phyloP scores from a whole-genome alignment of 2,329 filamentous ascomycete species.

The Raffaelea albimanens region DNA sequence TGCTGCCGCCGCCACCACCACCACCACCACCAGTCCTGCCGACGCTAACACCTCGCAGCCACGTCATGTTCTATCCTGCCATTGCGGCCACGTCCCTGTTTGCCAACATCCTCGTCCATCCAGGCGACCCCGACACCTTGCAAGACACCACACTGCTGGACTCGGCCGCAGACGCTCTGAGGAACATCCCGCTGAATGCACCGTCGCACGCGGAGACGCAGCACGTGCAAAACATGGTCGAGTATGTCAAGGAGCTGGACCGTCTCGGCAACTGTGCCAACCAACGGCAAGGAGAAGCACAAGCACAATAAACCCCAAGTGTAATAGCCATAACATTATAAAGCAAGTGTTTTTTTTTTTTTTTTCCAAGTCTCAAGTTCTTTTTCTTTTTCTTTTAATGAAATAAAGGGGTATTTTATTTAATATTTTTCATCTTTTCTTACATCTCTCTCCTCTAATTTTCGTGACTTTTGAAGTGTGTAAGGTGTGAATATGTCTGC shows the following conservation, averaged over 20 bases:
- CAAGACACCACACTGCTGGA: too few species aligned
- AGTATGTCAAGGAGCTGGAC: too few species aligned
- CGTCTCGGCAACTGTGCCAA: too few species aligned
- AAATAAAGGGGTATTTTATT: background rate
- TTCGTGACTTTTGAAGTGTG: background rate
- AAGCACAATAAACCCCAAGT: too few species aligned
- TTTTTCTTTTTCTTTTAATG: background rate
- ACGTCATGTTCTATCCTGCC: slow-evolving; percentile 47
- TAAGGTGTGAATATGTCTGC: background rate
- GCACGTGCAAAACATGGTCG: too few species aligned
- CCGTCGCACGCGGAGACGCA: too few species aligned
- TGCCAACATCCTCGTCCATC: slow-evolving; percentile 35
- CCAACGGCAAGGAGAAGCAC: too few species aligned
- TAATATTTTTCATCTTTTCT: background rate
- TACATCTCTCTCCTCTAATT: background rate
- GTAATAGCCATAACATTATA: too few species aligned
- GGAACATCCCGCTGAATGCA: too few species aligned
- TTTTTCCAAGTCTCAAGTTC: background rate
- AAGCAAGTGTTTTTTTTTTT: background rate
- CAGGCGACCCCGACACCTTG: too few species aligned
- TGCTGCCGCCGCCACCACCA: background rate
- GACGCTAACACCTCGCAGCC: slow-evolving; percentile 23
- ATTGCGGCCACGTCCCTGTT: slow-evolving; percentile 45
- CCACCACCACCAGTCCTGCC: background rate
- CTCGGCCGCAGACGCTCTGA: too few species aligned